Conservation (phyloP, 495 filamentous ascomycete genomes). For the Daldinia concentrica region DNA sequence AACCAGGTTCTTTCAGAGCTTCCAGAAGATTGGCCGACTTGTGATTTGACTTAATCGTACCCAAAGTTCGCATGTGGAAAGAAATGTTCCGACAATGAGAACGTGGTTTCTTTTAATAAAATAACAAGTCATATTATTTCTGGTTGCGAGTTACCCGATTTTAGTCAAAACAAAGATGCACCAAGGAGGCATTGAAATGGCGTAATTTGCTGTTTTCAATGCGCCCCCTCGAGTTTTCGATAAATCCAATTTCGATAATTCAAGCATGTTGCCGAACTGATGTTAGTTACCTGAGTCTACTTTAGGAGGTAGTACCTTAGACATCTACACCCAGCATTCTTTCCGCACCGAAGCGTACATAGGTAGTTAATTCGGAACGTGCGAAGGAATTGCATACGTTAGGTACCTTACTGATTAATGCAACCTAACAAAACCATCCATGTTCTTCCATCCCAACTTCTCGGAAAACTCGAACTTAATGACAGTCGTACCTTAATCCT, state of each 20-base stretch:
- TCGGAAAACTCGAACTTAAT: slow-evolving; percentile 11
- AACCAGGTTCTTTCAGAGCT: slow-evolving; percentile 40
- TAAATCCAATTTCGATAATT: slow-evolving; percentile 37
- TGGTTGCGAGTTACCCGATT: slow-evolving; percentile 20
- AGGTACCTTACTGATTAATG: slow-evolving; percentile 6
- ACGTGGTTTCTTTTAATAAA: slow-evolving; percentile 12
- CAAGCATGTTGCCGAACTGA: slow-evolving; percentile 27
- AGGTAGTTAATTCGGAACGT: too few relatives aligned
- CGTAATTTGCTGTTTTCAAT: slow-evolving; percentile 43
- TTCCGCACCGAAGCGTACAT: background rate
- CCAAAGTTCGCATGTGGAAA: slow-evolving; percentile 12
- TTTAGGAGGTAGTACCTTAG: background rate
- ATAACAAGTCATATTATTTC: slow-evolving; percentile 12
- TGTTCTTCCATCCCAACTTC: slow-evolving; percentile 13
- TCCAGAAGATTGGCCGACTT: slow-evolving; percentile 36
- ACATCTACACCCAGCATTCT: background rate
- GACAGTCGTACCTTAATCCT: slow-evolving; percentile 15
- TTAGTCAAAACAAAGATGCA: slow-evolving; percentile 27
- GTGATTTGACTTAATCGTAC: slow-evolving; percentile 23
- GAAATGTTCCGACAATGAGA: slow-evolving; percentile 17
- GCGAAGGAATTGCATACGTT: background rate
- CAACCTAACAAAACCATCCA: slow-evolving; percentile 5
- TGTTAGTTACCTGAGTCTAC: background rate
- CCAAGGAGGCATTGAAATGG: slow-evolving; percentile 32
- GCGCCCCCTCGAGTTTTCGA: slow-evolving; percentile 21